Percentiles rank a stretch among this genome's conserved stretches.
Conservation (phyloP, 2,329 filamentous ascomycete genomes). For the Colletotrichum horii region DNA sequence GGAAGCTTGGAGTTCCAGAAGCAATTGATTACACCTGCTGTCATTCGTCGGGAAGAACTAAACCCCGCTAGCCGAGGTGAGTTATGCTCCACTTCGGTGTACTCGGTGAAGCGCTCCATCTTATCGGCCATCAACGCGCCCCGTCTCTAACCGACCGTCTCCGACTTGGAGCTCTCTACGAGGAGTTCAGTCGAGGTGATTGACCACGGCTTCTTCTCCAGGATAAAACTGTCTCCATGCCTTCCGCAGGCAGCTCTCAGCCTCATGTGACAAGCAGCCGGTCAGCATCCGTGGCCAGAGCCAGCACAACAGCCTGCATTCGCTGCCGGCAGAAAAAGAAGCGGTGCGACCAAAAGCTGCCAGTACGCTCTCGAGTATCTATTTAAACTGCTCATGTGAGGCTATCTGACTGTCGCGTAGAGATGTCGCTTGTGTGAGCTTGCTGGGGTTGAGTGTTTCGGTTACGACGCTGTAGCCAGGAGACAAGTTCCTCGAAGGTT, state of each 20-base stretch:
- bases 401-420: neutral
- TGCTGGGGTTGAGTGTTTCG: neutral
- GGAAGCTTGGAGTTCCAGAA: slow-evolving; percentile 19
- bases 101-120: neutral
- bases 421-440: neutral
- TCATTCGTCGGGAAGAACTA: slow-evolving; percentile 20
- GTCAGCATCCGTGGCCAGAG: neutral
- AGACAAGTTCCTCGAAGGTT: neutral
- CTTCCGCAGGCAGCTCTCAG: neutral
- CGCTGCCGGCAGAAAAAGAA: neutral
- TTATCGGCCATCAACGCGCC: neutral
- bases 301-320: neutral
- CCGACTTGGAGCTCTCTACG: neutral
- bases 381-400: neutral
- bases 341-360: neutral
- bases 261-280: neutral
- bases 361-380: neutral
- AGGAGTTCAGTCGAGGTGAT: neutral
- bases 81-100: neutral
- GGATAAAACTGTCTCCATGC: neutral
- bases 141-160: neutral
- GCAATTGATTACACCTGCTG: slow-evolving; percentile 20
- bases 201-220: neutral
- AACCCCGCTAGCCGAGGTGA: slow-evolving; percentile 3
- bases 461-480: neutral